phyloP scores from a whole-genome alignment of 2,329 filamentous ascomycete genomes.

The Colletotrichum karsti region DNA sequence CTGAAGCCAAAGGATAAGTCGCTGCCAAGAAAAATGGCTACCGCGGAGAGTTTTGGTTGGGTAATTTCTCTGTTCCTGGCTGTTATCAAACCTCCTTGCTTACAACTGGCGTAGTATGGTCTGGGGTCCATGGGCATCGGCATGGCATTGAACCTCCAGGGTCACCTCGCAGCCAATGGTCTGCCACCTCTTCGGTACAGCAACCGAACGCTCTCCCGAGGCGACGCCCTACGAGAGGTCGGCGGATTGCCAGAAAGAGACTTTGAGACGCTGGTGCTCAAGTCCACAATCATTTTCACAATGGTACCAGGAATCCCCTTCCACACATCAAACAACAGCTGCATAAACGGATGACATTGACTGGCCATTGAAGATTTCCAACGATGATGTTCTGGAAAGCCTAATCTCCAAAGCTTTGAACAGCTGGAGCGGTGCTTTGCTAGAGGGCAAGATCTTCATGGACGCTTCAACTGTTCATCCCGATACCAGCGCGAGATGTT shows the following conservation, averaged over 20 bases:
- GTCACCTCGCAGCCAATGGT: slow-evolving; percentile 42
- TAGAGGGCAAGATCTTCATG: slow-evolving; percentile 31
- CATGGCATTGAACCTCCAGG: slow-evolving; percentile 52
- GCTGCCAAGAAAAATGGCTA: background rate
- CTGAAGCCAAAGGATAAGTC: background rate
- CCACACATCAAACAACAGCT: too few species aligned
- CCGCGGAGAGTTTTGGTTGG: slow-evolving; percentile 11
- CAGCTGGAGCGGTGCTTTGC: background rate
- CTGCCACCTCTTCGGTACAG: slow-evolving; percentile 43
- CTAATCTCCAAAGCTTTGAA: slow-evolving; percentile 9
- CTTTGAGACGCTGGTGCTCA: slow-evolving; percentile 43
- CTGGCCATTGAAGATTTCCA: slow-evolving; percentile 9
- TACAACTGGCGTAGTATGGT: slow-evolving; percentile 32
- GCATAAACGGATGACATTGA: background rate
- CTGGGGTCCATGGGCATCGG: slow-evolving; percentile 53
- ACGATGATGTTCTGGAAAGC: slow-evolving; percentile 12
- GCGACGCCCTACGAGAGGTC: slow-evolving; percentile 41
- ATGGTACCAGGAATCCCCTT: slow-evolving; percentile 37
- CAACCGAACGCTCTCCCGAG: slow-evolving; percentile 48
- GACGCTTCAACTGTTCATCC: slow-evolving; percentile 39
- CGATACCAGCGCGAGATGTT: slow-evolving; percentile 36
- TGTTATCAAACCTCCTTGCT: background rate
- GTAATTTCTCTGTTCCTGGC: background rate
- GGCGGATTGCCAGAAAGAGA: slow-evolving; percentile 42
- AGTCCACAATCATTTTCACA: slow-evolving; percentile 49